Evolutionary conservation across 257 asterid genomes (phyloP).

Genomic region (Apocynum venetum): DNA sequence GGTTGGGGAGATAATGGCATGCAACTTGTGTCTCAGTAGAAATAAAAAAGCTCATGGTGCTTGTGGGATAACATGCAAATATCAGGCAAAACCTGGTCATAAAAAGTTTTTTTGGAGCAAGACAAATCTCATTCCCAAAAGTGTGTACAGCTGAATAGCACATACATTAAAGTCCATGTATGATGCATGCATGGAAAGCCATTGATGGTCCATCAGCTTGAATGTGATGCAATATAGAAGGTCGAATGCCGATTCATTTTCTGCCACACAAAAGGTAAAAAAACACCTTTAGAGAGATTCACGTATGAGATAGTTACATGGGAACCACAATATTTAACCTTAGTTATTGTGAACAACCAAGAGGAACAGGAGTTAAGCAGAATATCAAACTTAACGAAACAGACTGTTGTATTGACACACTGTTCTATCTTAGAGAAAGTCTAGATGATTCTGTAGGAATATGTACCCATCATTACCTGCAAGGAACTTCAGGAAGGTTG

Average conservation of each 20-base stretch:
- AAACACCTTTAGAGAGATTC: background rate
- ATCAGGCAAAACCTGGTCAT: background rate
- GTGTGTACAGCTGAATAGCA: background rate
- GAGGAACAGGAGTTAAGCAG: background rate
- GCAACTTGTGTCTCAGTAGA: background rate
- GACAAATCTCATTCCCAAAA: background rate
- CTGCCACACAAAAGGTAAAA: conserved; percentile 41
- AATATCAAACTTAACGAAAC: background rate
- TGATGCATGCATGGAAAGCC: conserved; percentile 97
- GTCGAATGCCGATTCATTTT: conserved; percentile 89
- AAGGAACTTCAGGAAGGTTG: conserved; percentile 89
- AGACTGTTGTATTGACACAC: background rate
- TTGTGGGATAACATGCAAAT: background rate
- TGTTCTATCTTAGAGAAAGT: too few species aligned
- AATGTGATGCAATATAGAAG: conserved; percentile 89
- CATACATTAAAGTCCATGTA: conserved; percentile 98
- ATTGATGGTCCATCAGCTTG: conserved; percentile 95
- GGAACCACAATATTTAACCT: background rate
- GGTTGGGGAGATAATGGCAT: background rate
- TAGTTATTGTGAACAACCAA: background rate
- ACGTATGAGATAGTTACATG: background rate
- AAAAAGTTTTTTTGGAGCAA: background rate
- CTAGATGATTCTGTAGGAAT: background rate
- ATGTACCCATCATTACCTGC: conserved; percentile 50
- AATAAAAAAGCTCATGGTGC: background rate